Conservation (phyloP, 2,329 filamentous ascomycete genomes). For the Fusarium newnesense region DNA sequence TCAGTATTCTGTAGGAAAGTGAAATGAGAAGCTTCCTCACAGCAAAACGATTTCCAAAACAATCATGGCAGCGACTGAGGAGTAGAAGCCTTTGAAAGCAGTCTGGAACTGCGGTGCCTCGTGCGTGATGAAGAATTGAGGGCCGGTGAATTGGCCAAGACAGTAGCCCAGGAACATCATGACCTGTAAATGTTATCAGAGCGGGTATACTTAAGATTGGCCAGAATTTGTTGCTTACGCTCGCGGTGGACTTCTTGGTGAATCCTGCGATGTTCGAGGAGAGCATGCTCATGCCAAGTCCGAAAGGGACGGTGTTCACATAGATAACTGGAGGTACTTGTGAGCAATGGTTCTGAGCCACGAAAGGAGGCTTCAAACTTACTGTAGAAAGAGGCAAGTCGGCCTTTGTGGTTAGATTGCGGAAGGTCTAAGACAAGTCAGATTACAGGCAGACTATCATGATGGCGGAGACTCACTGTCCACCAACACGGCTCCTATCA, state of each 20-base stretch:
- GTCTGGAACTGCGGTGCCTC: background rate
- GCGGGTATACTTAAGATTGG: background rate
- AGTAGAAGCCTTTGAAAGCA: background rate
- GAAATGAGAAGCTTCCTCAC: background rate
- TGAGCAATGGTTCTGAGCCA: background rate
- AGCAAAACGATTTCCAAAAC: background rate
- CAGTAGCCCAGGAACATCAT: background rate
- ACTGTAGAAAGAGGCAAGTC: background rate
- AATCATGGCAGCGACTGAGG: background rate
- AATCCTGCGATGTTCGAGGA: background rate
- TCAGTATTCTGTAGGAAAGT: background rate
- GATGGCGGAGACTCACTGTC: background rate
- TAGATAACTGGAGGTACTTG: fast-evolving
- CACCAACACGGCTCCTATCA: background rate
- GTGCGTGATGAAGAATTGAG: background rate
- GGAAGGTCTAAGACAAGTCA: background rate
- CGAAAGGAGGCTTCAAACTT: fast-evolving
- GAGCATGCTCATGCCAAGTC: background rate
- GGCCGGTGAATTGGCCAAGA: background rate
- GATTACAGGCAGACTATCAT: fast-evolving
- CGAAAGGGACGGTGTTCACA: background rate
- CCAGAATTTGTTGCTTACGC: background rate
- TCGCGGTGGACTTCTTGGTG: background rate
- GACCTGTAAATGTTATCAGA: background rate
- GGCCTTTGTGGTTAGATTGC: background rate